Evolutionary conservation across 140 eudicot species (phyloP), one percentile per base, ranked within the genome.

Genomic region (Ambrosia hybrid): DNA sequence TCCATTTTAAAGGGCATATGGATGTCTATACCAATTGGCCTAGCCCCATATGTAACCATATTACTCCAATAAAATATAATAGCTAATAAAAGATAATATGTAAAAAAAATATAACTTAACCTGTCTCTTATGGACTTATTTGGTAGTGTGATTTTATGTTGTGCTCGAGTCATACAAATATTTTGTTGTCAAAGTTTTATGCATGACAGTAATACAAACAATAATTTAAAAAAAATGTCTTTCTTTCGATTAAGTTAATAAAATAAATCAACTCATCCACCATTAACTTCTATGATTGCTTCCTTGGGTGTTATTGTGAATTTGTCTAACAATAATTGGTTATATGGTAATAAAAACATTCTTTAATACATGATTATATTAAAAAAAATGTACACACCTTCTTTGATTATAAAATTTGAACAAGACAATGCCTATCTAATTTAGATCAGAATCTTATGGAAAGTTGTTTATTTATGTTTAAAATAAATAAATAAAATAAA

Each of bases 371-470:
- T 38, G 26, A 63, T 13, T 34, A 12, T 12, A 36, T 37, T 13
- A 34, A 12, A 38, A 33, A 63, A n/a, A 34, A n/a, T 63, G 49
- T 37, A 63, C 14, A 34, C 49, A 65, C 8, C 12, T 64, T 41
- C 26, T 15, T 65, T 41, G 36, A 65, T 65, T 65, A 41, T 37
- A 65, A 65, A 65, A 65, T 12, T 36, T 43, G 70, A 65, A 43
- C 53, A 45, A 45, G 53, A 43, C 71, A 9, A 61, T 10, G 10
- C 21, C 55, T 43, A 65, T 65, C 38, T 65, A 65, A 15, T 43
- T 61, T 65, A 65, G 38, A 65, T 45, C 55, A 65, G 71, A 65
- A 65, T 65, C 55, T 65, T 65, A 43, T 65, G 46, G 16, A 39
- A 43, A 65, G 71, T 55, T 71, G 48, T 69, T 52, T 12, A 52